Evolutionary conservation across 2,329 filamentous ascomycete genomes (phyloP).

Genomic region (Allantophomopsis cytisporea): DNA sequence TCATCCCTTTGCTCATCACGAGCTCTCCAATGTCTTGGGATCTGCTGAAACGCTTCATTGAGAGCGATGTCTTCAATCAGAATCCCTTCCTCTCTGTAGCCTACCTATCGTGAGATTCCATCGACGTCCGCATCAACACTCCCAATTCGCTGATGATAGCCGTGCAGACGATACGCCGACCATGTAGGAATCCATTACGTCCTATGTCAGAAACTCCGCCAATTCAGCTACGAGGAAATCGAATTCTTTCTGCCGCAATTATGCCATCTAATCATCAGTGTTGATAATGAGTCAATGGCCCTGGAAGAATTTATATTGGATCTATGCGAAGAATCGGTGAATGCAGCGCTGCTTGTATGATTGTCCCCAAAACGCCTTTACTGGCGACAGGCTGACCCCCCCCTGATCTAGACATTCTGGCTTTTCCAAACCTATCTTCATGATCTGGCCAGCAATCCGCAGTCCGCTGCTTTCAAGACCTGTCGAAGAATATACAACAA

Average conservation of each 20-base stretch:
- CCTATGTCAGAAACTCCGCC: conserved; percentile 75
- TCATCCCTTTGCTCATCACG: not conserved
- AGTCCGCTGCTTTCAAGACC: conserved; percentile 66
- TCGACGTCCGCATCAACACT: conserved; percentile 5
- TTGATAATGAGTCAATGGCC: conserved; percentile 86
- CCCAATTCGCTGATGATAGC: not conserved
- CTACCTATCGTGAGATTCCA: conserved; percentile 57
- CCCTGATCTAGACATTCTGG: conserved; percentile 71
- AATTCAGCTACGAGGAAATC: conserved; percentile 83
- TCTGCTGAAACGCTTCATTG: conserved; percentile 79
- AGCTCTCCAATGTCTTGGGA: conserved; percentile 59
- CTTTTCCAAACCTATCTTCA: conserved; percentile 79
- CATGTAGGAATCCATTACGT: conserved; percentile 86
- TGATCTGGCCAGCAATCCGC: conserved; percentile 62
- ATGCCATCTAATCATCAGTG: conserved; percentile 77
- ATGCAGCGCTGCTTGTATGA: conserved; percentile 66
- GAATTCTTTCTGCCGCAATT: conserved; percentile 85
- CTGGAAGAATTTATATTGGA: conserved; percentile 79
- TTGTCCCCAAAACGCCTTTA: conserved; percentile 1
- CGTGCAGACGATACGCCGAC: conserved; percentile 65
- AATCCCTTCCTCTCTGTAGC: conserved; percentile 80
- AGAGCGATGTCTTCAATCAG: conserved; percentile 88
- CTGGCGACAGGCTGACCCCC: not conserved
- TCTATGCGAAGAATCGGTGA: conserved; percentile 77
- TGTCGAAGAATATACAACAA: conserved; percentile 79